phyloP scores from a whole-genome alignment of 148 eudicot genomes.

The Rhododendron molle region DNA sequence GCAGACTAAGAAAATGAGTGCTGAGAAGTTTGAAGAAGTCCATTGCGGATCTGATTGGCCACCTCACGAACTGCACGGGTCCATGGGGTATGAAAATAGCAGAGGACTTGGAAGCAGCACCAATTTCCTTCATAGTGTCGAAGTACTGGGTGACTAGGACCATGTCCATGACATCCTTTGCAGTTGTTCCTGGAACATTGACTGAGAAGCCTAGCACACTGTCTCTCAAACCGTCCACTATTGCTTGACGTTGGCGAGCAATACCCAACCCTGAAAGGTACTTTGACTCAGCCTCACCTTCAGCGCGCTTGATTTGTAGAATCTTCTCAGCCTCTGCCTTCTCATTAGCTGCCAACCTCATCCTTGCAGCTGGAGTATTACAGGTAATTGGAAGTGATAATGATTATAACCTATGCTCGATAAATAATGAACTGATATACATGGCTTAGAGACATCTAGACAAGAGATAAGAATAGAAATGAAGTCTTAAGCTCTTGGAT shows the following conservation, averaged over 20 bases:
- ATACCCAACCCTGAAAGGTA: constrained; percentile 12
- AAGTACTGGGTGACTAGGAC: constrained; percentile 19
- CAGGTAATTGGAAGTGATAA: not conserved
- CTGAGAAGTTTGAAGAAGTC: constrained; percentile 26
- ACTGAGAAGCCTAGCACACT: constrained; percentile 13
- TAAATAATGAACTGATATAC: not conserved
- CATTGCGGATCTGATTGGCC: constrained; percentile 32
- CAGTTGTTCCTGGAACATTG: constrained; percentile 8
- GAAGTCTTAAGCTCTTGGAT: not conserved
- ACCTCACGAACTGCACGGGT: constrained; percentile 30
- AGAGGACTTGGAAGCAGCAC: constrained; percentile 27
- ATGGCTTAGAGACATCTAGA: not conserved
- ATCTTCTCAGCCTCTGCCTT: constrained; percentile 18
- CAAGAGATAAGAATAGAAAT: not conserved
- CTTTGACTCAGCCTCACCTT: constrained; percentile 12
- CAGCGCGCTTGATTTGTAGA: constrained; percentile 12
- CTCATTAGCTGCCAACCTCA: constrained; percentile 12
- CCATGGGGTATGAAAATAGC: constrained; percentile 33
- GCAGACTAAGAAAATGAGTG: not conserved
- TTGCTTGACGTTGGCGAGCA: constrained; percentile 10
- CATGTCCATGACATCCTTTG: constrained; percentile 16
- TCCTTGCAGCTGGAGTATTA: constrained; percentile 9
- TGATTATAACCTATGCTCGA: not conserved
- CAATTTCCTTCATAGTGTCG: constrained; percentile 39
- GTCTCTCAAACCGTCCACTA: constrained; percentile 12